A percentile compares a stretch with the other conserved stretches of the same genome.
These are phyloP conservation scores for Cryphonectria carpinicola DNA, from an alignment of 2,329 filamentous ascomycete genomes.

Conservation along the genomic window DNA sequence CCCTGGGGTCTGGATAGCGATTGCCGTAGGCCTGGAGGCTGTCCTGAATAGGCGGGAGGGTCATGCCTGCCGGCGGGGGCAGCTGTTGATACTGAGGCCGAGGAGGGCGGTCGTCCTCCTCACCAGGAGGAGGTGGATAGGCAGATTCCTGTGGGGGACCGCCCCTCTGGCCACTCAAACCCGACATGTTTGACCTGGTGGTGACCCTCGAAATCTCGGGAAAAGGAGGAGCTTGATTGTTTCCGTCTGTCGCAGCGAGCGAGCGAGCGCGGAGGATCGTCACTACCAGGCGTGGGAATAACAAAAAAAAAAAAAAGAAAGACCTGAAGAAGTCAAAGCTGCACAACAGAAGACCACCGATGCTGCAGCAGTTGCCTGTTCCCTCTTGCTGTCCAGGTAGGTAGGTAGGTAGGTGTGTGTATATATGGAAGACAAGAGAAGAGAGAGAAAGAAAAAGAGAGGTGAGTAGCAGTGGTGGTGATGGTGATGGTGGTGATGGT, in stretches of 20 bases:
- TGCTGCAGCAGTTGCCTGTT: not conserved
- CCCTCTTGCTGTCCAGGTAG: not conserved
- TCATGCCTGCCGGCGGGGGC: constrained; percentile 49
- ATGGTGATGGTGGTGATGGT: not conserved
- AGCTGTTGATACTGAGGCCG: constrained; percentile 37
- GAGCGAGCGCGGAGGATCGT: no score
- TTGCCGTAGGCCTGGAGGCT: constrained; percentile 40
- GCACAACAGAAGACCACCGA: not conserved
- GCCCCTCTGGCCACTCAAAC: constrained; percentile 42
- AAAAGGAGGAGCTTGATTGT: no score
- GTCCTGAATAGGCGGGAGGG: constrained; percentile 56
- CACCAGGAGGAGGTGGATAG: constrained; percentile 47
- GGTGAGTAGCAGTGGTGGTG: not conserved
- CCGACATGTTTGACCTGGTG: constrained; percentile 41
- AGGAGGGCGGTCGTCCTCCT: constrained; percentile 46
- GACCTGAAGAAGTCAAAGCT: not conserved
- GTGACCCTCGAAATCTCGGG: not conserved
- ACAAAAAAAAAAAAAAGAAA: not conserved
- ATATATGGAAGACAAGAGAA: not conserved
- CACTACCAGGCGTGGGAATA: not conserved
- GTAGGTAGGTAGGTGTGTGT: not conserved
- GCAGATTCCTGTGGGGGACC: constrained; percentile 43
- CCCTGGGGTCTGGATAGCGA: constrained; percentile 43
- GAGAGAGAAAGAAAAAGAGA: not conserved
- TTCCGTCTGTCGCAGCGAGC: not conserved